phyloP scores from a whole-genome alignment of 345 rosid genomes.

The Pseudoturritis turrita region DNA sequence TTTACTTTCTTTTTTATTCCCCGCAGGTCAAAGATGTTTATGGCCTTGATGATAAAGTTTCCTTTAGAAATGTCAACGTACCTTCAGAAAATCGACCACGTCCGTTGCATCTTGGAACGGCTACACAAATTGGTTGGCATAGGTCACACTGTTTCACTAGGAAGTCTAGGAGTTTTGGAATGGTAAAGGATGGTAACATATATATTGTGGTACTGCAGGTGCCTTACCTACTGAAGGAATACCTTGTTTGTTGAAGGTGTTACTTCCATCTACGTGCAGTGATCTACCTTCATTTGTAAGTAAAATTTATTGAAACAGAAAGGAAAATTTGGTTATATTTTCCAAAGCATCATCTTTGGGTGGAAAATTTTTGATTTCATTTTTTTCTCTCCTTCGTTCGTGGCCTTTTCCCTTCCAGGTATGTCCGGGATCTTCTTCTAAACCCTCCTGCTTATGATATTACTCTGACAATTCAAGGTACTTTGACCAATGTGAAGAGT shows the following conservation, averaged over 20 bases:
- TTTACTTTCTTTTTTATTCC: not conserved
- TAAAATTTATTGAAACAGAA: slow-evolving; percentile 4
- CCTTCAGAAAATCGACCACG: slow-evolving; percentile 75
- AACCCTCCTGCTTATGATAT: slow-evolving; percentile 93
- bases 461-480: slow-evolving; percentile 87
- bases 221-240: slow-evolving; percentile 93
- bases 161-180: not conserved
- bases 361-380: too few species aligned
- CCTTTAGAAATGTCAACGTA: slow-evolving; percentile 73
- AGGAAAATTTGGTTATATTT: not conserved
- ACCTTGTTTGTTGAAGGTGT: slow-evolving; percentile 87
- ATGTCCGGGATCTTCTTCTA: slow-evolving; percentile 84
- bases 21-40: slow-evolving; percentile 87
- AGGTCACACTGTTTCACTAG: not conserved
- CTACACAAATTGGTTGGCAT: slow-evolving; percentile 87
- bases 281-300: slow-evolving; percentile 84
- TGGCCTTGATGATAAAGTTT: slow-evolving; percentile 71
- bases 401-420: slow-evolving; percentile 41
- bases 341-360: too few species aligned
- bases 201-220: slow-evolving; percentile 41
- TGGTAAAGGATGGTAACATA: not conserved
- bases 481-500: not conserved
- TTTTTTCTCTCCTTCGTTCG: not conserved
- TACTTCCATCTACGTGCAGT: slow-evolving; percentile 80
- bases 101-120: slow-evolving; percentile 85